Evolutionary conservation across 148 eudicot species (phyloP), one percentile per base, ranked within the genome.

Genomic region (Dysphania ambrosioides): DNA sequence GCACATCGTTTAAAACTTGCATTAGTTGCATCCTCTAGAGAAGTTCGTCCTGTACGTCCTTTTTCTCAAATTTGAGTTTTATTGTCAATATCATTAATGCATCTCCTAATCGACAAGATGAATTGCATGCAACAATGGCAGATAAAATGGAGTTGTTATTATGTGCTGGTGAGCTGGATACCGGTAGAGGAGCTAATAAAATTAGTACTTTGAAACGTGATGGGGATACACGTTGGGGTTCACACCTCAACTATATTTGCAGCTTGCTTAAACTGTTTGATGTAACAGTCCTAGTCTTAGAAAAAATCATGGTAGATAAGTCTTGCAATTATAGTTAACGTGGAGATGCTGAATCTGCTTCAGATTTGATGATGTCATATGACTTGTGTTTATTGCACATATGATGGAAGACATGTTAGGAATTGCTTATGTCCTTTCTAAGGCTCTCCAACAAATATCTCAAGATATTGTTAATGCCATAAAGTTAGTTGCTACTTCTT

Each of bases 301-400:
- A n/a, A n/a, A n/a, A n/a, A n/a, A n/a, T n/a, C n/a, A 29, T 72
- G 15, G 31, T 9, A 19, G 67, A 40, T 40, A 65, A 72, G n/a
- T 49, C 67, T 12, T 30, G 31, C 42, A 72, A 1, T 2, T 60
- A 21, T 24, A 10, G 1, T 41, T 18, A 72, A 59, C 68, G n/a
- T 18, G 68, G 53, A 16, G 32, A 75, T 47, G 77, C 63, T 31
- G 19, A 23, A 1, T 8, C 35, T 19, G 64, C 63, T 21, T 19
- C 47, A 3, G 5, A 74, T 6, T 16, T 35, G 6, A 15, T 65
- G 70, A 63, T 53, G 10, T 29, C 69, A 0, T 75, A 32, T 66
- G 51, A 75, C 15, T 65, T 75, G 49, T 75, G 23, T 65, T 75
- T 9, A 66, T 75, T 7, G 58, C 68, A 0, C 63, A 75, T 66